These are phyloP conservation scores for Talaromyces amestolkiae DNA, from an alignment of 2,329 filamentous ascomycete species.

Conservation along the genomic window DNA sequence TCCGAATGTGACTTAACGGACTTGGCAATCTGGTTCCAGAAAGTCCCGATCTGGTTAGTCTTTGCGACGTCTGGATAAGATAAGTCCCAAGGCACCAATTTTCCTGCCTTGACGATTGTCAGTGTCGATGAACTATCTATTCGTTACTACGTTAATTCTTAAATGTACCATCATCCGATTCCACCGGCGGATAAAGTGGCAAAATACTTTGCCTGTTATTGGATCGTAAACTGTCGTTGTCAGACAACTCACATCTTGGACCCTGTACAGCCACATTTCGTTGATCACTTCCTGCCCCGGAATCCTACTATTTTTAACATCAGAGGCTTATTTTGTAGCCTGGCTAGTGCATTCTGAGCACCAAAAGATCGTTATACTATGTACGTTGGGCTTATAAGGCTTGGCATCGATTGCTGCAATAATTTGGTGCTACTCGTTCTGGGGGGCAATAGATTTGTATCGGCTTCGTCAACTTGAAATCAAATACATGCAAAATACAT, in stretches of 20 bases:
- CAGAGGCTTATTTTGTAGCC: not conserved
- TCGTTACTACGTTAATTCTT: no score
- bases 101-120: not conserved
- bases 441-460: no score
- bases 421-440: no score
- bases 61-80: not conserved
- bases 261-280: not conserved
- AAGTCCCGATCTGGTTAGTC: not conserved
- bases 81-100: not conserved
- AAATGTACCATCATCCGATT: not conserved
- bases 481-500: no score
- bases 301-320: not conserved
- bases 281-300: not conserved
- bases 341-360: no score
- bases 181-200: not conserved
- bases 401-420: not conserved
- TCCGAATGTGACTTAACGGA: not conserved
- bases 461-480: no score
- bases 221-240: not conserved
- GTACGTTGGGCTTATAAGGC: not conserved
- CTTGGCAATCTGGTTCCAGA: not conserved
- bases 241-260: not conserved
- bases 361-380: no score
- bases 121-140: no score
- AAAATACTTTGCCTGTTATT: not conserved